A percentile compares a stretch with the other conserved stretches of the same genome.
These are phyloP conservation scores for Margaritispora aquatica DNA, from an alignment of 495 filamentous ascomycete genomes.

Conservation along the genomic window DNA sequence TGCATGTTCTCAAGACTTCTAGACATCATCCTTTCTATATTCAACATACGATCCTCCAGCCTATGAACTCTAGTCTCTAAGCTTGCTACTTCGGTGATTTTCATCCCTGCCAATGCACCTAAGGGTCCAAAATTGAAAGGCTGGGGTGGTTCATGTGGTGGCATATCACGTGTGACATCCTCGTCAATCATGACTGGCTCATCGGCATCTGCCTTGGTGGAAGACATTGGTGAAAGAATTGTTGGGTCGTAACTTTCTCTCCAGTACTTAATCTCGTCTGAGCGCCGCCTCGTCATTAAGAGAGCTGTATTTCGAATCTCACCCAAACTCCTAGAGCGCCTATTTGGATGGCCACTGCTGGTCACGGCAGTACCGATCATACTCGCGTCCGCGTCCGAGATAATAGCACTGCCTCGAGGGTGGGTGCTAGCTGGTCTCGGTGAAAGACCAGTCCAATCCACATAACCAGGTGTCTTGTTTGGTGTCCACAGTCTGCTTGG, in stretches of 20 bases:
- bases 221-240: slow-evolving; percentile 41
- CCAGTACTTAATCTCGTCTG: slow-evolving; percentile 54
- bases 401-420: slow-evolving; percentile 33
- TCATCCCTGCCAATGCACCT: slow-evolving; percentile 43
- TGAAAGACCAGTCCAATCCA: slow-evolving; percentile 39
- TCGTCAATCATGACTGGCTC: slow-evolving; percentile 26
- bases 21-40: slow-evolving; percentile 40
- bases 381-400: slow-evolving; percentile 9
- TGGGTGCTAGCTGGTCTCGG: slow-evolving; percentile 48
- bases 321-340: slow-evolving; percentile 47
- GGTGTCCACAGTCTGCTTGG: slow-evolving; percentile 22
- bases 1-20: slow-evolving; percentile 21
- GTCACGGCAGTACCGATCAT: slow-evolving; percentile 47
- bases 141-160: slow-evolving; percentile 34
- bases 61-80: slow-evolving; percentile 40
- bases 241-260: slow-evolving; percentile 43
- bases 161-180: slow-evolving; percentile 25
- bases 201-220: slow-evolving; percentile 35
- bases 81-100: slow-evolving; percentile 45
- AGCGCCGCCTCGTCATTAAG: slow-evolving; percentile 35
- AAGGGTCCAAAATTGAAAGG: slow-evolving; percentile 44
- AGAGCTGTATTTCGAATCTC: slow-evolving; percentile 37
- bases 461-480: slow-evolving; percentile 24
- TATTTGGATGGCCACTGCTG: slow-evolving; percentile 35
- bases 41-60: slow-evolving; percentile 40